A percentile compares a stretch with the other conserved stretches of the same genome.
Conservation (phyloP, 2,329 filamentous ascomycete genomes). For the Aureobasidium sp. region DNA sequence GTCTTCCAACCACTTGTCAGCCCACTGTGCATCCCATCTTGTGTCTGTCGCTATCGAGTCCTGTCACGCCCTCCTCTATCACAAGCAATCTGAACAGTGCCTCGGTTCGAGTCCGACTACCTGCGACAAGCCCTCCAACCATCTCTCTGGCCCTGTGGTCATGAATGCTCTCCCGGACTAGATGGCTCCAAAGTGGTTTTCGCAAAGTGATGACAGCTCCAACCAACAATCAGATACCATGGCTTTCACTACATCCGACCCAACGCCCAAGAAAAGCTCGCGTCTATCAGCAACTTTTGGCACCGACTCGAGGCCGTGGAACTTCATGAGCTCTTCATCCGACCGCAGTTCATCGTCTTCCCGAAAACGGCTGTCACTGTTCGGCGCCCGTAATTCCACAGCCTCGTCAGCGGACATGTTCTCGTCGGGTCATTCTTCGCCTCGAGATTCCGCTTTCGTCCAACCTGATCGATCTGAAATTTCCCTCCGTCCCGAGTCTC, state of each 20-base stretch:
- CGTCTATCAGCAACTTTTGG: conserved; percentile 12
- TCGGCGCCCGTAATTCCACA: conserved; percentile 3
- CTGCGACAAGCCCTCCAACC: neutral
- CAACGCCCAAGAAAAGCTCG: neutral
- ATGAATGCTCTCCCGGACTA: conserved; percentile 11
- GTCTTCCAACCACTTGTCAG: neutral
- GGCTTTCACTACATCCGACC: neutral
- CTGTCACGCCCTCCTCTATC: neutral
- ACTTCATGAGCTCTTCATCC: conserved; percentile 2
- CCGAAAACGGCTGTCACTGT: conserved; percentile 10
- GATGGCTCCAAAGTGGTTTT: conserved; percentile 12
- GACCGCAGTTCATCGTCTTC: conserved; percentile 3
- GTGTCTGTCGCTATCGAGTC: conserved; percentile 10
- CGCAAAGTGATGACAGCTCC: conserved; percentile 5
- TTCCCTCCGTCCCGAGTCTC: conserved; percentile 3
- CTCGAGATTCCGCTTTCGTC: conserved; percentile 1
- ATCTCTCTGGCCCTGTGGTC: neutral
- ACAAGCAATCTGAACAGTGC: neutral
- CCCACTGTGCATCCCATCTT: neutral
- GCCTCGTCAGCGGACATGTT: conserved; percentile 11
- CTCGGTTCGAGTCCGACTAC: neutral
- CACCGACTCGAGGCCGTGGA: conserved; percentile 11
- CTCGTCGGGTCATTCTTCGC: neutral
- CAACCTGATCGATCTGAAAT: neutral
- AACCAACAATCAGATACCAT: neutral